These are phyloP conservation scores for Ampelomyces quisqualis DNA, from an alignment of 2,329 filamentous ascomycete genomes.

Conservation along the genomic window DNA sequence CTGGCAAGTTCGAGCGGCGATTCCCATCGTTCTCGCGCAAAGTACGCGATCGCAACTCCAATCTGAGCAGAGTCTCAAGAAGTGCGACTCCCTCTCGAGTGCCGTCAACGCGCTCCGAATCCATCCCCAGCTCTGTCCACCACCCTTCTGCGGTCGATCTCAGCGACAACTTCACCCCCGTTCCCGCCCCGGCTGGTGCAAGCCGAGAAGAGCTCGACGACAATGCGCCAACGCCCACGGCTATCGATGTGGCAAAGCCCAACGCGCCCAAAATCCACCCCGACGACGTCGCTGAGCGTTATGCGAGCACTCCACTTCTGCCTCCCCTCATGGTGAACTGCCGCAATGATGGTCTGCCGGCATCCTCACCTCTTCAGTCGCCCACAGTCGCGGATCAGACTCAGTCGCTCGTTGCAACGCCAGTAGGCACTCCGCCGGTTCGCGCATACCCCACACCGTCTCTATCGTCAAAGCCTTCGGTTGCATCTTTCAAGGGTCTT, in stretches of 20 bases:
- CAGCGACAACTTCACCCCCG: slow-evolving; percentile 31
- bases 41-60: slow-evolving; percentile 53
- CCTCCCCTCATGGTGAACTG: slow-evolving; percentile 73
- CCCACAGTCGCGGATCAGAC: slow-evolving; percentile 68
- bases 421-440: slow-evolving; percentile 53
- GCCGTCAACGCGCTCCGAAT: slow-evolving; percentile 73
- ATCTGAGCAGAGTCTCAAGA: slow-evolving; percentile 40
- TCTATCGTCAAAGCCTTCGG: slow-evolving; percentile 73
- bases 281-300: slow-evolving; percentile 55
- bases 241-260: slow-evolving; percentile 41
- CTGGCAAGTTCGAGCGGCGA: slow-evolving; percentile 65
- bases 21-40: slow-evolving; percentile 57
- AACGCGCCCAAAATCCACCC: slow-evolving; percentile 55
- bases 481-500: slow-evolving; percentile 66
- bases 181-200: slow-evolving; percentile 24
- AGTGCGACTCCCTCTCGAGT: slow-evolving; percentile 56
- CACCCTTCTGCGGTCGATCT: slow-evolving; percentile 44
- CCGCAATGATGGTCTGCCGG: slow-evolving; percentile 55
- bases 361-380: slow-evolving; percentile 82
- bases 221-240: slow-evolving; percentile 32
- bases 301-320: slow-evolving; percentile 79
- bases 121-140: slow-evolving; percentile 64
- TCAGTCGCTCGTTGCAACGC: slow-evolving; percentile 48
- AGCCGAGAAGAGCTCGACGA: slow-evolving; percentile 41
- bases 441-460: slow-evolving; percentile 63